Base-by-base conservation (phyloP, 2,329 filamentous ascomycete genomes). In the Sordariomycetes sp. region DNA sequence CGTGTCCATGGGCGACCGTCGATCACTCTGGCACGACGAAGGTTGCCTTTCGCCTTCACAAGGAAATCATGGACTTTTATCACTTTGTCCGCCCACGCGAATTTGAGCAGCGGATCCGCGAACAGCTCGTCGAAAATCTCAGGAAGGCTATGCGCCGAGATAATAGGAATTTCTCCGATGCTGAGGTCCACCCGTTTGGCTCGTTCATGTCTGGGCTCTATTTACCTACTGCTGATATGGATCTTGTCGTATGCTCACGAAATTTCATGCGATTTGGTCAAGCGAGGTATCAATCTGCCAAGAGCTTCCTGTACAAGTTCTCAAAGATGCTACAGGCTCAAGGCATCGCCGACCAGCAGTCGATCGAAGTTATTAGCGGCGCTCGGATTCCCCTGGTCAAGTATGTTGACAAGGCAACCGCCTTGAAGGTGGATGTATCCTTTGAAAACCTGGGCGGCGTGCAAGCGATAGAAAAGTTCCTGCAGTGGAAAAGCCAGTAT, bases 381-480 rank as follows among this genome's bases (percentile, higher is more conserved):
- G 88, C 92, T 16, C 86, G 83, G 47, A 88, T 98, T 3, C 92
- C 92, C 0, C 75, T 98, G 35, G 75, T 96, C 58, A 98, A 98
- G 56, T 96, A 85, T 49, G 71, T 86, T 29, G 92, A 98, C 50
- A 68, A 63, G 35, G 49, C 71, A 34, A 95, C 88, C 2, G 79
- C 79, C 10, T 64, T 98, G 34, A 85, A 83, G 45, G 82, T 96
- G 10, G 92, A 98, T 53, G 73, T 98, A 10, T 96, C 88, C 0
- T 95, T 98, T 51, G 90, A 98, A 59, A 96, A 95, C 50, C 60
- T 80, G 23, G 85, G 82, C 27, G 92, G 92, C 9, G 63, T 95
- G 8, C 60, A 72, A 14, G 90, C 92, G 3, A 82, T 92, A 48
- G 63, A 78, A 14, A 95, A 86, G 0, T 94, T 95, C 53, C 58